Base-by-base conservation (phyloP, 2,329 filamentous ascomycete genomes). In the Piedraia hortae region DNA sequence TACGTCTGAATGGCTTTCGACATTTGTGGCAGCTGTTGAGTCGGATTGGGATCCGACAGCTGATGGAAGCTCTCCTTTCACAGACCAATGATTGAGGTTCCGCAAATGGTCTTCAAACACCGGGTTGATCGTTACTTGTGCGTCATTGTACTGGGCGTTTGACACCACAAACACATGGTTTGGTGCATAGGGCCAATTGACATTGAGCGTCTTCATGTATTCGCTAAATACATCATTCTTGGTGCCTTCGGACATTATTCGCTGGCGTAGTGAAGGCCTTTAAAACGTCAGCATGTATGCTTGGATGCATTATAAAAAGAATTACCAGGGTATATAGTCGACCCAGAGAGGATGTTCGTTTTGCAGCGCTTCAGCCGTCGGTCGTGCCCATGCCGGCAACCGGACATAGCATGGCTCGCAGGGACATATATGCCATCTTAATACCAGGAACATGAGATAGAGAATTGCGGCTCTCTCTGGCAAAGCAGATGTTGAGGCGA, bases 171-270 rank as follows among this genome's bases (percentile, higher is more conserved):
- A 50, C 16, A 66, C 62, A 33, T 78, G 68, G 0, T 60, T 62
- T 1, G 64, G 56, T 25, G 74, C 67, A 37, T 88, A 82, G 0
- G 71, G 71, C 78, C 78, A 91, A 33, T 80, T 85, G 9, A 90
- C 44, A 12, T 58, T 64, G 12, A 90, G 38, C 0, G 68, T 78
- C 1, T 57, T 62, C 1, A 73, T 85, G 42, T 67, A 89, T 0
- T 73, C 71, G 10, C 82, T 60, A 41, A 82, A 85, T 51, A 80
- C 88, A 33, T 71, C 61, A 26, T 80, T 69, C 35, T 88, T 82
- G 0, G 60, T 25, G 17, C 13, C 19, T 9, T 21, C 19, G 10
- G 27, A 10, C 24, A n/a, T n/a, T n/a, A n/a, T n/a, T n/a, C n/a
- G n/a, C n/a, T n/a, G n/a, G n/a, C n/a, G n/a, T n/a, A n/a, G n/a